phyloP scores from a whole-genome alignment of 2,329 filamentous ascomycete genomes.

The Fusarium miscanthi region DNA sequence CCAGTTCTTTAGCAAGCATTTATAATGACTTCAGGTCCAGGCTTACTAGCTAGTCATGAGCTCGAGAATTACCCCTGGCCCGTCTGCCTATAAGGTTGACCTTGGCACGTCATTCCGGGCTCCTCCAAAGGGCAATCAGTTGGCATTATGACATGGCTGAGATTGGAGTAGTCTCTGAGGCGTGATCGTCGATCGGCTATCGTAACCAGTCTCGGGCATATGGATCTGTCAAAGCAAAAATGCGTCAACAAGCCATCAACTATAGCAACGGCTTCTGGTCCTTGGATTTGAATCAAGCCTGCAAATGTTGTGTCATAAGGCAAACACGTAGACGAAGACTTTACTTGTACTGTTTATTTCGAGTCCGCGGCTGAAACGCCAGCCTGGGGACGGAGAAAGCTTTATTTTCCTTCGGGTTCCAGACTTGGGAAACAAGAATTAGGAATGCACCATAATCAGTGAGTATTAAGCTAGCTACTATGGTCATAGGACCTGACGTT shows the following conservation, averaged over 20 bases:
- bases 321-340: background rate
- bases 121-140: conserved; percentile 3
- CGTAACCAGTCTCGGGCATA: conserved; percentile 28
- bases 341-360: background rate
- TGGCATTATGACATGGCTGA: conserved; percentile 12
- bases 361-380: background rate
- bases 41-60: conserved; percentile 27
- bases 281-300: background rate
- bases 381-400: background rate
- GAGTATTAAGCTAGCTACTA: background rate
- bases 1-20: conserved; percentile 5
- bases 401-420: background rate
- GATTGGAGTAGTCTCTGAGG: conserved; percentile 15
- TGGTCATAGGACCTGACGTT: background rate
- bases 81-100: background rate
- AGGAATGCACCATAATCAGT: background rate
- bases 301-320: background rate
- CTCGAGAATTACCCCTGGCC: background rate
- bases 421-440: background rate
- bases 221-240: conserved; percentile 20
- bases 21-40: conserved; percentile 10
- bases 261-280: conserved; percentile 6
- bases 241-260: conserved; percentile 13
- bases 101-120: conserved; percentile 33
- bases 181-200: conserved; percentile 45